phyloP scores from a whole-genome alignment of 2,329 filamentous ascomycete species.

The Grosmannia serpens region DNA sequence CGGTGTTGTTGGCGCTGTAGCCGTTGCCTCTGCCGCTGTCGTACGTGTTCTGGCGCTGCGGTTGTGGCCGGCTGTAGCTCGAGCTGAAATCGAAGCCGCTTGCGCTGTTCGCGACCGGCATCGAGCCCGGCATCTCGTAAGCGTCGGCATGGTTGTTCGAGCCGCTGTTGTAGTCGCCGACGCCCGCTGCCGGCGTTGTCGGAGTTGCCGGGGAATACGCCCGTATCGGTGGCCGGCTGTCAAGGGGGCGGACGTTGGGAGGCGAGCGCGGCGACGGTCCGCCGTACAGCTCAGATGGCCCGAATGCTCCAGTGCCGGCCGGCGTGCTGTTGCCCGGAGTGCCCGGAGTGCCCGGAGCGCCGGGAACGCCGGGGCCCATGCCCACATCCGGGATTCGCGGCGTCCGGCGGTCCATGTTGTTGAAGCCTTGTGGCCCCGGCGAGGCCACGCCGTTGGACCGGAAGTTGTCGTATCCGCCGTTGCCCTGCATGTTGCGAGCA shows the following conservation, averaged over 20 bases:
- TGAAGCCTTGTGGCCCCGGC: neutral
- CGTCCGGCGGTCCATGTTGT: neutral
- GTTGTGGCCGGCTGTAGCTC: conserved; percentile 8
- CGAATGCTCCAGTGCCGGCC: neutral
- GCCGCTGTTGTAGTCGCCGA: neutral
- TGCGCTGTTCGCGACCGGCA: conserved; percentile 8
- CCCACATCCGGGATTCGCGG: neutral
- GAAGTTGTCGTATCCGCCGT: neutral
- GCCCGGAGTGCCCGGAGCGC: neutral
- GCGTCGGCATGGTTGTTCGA: neutral
- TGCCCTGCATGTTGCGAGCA: neutral
- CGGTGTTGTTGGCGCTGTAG: conserved; percentile 1
- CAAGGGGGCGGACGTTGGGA: neutral
- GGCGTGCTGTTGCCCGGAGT: neutral
- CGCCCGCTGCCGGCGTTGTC: conserved; percentile 7
- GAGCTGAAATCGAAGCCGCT: conserved; percentile 14
- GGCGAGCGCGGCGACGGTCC: neutral
- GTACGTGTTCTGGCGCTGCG: neutral
- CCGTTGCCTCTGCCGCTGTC: neutral
- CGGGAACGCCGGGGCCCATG: neutral
- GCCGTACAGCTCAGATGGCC: neutral
- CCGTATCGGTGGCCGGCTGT: neutral
- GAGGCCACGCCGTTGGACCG: neutral
- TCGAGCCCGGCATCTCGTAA: conserved; percentile 6
- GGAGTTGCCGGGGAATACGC: conserved; percentile 11